Conservation (phyloP, 768 basidiomycete species). For the Podaxis carcinomalis region DNA sequence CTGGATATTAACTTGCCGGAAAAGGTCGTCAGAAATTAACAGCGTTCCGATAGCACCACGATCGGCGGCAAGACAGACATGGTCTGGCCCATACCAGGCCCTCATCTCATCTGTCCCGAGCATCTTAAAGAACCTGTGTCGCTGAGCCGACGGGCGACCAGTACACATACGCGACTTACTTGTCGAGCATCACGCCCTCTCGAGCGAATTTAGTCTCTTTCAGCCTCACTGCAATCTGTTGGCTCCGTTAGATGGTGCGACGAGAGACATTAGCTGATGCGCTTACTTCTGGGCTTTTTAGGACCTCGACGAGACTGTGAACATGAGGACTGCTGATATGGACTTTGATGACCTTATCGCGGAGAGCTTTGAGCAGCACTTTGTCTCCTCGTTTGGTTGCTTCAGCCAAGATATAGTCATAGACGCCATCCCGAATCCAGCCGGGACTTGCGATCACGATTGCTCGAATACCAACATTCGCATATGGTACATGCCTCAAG, state of each 20-base stretch:
- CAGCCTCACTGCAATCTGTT: constrained; percentile 66
- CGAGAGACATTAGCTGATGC: neutral
- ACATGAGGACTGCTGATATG: constrained; percentile 94
- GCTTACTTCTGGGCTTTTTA: constrained; percentile 89
- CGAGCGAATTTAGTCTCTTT: constrained; percentile 96
- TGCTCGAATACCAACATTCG: constrained; percentile 66
- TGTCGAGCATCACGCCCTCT: constrained; percentile 89
- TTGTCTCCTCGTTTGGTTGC: constrained; percentile 82
- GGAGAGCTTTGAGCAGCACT: constrained; percentile 62
- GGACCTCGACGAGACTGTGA: constrained; percentile 89
- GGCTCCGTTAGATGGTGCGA: neutral
- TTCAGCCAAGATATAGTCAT: constrained; percentile 79
- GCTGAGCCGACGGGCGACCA: neutral
- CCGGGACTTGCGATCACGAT: constrained; percentile 97
- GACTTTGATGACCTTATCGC: constrained; percentile 85
- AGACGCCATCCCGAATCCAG: constrained; percentile 88
- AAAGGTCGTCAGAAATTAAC: constrained; percentile 92
- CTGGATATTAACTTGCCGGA: constrained; percentile 51
- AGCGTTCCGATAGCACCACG: constrained; percentile 92
- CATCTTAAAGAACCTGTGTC: constrained; percentile 92
- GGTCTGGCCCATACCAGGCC: constrained; percentile 98
- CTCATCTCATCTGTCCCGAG: constrained; percentile 90
- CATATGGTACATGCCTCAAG: constrained; percentile 85
- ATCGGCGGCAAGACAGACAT: constrained; percentile 88
- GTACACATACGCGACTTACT: constrained; percentile 34